These are phyloP conservation scores for Colletotrichum chrysophilum DNA, from an alignment of 2,329 filamentous ascomycete species.

Conservation along the genomic window DNA sequence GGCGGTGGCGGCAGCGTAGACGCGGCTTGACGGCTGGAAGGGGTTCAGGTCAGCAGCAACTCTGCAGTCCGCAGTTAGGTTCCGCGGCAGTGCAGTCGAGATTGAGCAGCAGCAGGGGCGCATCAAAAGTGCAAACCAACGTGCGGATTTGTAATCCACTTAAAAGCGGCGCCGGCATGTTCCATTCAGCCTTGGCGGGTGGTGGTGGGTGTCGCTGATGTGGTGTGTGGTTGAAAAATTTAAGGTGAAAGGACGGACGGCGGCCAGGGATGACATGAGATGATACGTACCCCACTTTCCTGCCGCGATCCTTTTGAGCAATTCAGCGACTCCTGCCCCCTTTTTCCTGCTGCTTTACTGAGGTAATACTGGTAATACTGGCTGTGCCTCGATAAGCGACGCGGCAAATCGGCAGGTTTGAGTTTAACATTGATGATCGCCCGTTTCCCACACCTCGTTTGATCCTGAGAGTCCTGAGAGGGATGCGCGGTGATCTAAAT, in stretches of 20 bases:
- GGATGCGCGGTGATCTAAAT: background rate
- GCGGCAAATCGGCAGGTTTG: background rate
- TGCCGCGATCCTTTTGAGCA: background rate
- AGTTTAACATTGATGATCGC: background rate
- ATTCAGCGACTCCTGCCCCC: background rate
- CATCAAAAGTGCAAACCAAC: background rate
- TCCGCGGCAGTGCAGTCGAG: background rate
- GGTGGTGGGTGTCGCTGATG: background rate
- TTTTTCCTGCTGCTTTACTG: background rate
- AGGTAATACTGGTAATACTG: background rate
- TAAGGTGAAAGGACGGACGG: background rate
- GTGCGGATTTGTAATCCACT: slow-evolving; percentile 18
- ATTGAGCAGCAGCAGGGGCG: background rate
- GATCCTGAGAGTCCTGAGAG: background rate
- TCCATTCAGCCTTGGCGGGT: background rate
- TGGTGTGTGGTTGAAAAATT: background rate
- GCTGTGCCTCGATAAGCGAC: background rate
- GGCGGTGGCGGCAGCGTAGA: background rate
- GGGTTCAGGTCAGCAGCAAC: background rate
- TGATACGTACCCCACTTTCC: background rate
- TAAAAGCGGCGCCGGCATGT: background rate
- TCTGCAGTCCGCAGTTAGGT: background rate
- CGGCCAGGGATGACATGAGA: background rate
- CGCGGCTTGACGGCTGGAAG: background rate
- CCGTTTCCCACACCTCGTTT: background rate